Evolutionary conservation across 495 filamentous ascomycete species (phyloP), one percentile per base, ranked within the genome.

Genomic region (Xylaria grammica): DNA sequence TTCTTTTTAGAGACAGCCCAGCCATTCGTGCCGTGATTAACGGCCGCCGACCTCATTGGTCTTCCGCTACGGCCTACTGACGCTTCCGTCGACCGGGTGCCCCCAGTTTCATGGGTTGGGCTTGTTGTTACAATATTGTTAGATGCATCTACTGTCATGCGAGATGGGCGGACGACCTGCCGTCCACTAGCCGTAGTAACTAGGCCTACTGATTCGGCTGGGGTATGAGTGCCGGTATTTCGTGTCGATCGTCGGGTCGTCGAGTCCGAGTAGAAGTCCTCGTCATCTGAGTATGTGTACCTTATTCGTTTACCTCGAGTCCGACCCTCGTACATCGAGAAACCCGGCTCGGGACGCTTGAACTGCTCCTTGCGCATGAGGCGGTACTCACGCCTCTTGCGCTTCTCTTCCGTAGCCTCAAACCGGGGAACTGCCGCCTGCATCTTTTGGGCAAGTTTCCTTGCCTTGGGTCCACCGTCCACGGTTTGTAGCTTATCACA

Each of bases 391-490:
- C 95, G 89, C 19, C 93, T 90, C 71, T 89, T 92, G 44, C 95
- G 91, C 85, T 97, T 97, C 90, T 96, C 92, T 78, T 98, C 94
- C 29, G 91, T 91, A 26, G 91, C 91, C 74, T 98, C 95, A 69
- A 99, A 97, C n/a, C 92, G 87, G 32, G 94, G 92, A 48, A 98
- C 90, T 6, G 92, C 92, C 66, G 83, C 81, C n/a, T 79, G 72
- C 62, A 99, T 97, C 71, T 84, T 89, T 61, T 89, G 87, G 61
- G 90, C 89, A 27, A 99, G 82, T 32, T 86, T 83, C 66, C 88
- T 87, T 1, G 93, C 91, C 70, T 92, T 89, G 49, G 88, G 90
- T 8, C 87, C 90, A 60, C 89, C 91, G 62, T 99, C 94, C 30
- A 86, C 80, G 9, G 77, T 83, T 45, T 87, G 85, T 9, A 99